Base-by-base conservation (phyloP, 169 alveolate species). In the Plasmodium knowlesi region DNA sequence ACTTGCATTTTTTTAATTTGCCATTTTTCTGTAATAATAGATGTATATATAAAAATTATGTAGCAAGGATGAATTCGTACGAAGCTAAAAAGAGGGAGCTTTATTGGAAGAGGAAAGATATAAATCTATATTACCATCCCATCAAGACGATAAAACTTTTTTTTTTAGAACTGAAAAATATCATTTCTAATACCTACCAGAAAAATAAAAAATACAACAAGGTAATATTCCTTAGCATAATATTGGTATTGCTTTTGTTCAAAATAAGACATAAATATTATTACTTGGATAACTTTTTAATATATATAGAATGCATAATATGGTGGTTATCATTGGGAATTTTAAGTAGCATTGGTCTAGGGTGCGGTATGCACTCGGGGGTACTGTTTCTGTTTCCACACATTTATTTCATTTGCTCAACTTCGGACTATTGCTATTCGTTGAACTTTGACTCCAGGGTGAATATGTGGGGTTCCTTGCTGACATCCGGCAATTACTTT, bases 311-410 rank as follows among this genome's bases (percentile, higher is more conserved):
- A 83, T 88, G 85, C 25, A 84, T 61, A 70, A 91, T 74, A 41
- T 96, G 97, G 98, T 96, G 98, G 98, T 72, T 96, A 28, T 94
- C 96, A 4, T 85, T 96, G 30, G 98, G 98, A 16, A 84, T 96
- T 57, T 83, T 96, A 46, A 92, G 97, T 70, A 94, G 97, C 34
- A 92, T 96, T 37, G 98, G 98, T 1, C 94, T 96, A 54, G 98
- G 98, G 34, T 94, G 96, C 79, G 98, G 98, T 46, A 95, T 96
- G 96, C 98, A 96, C 71, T 94, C 97, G 43, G 98, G 98, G 53
- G 94, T 96, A 28, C 71, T 96, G 71, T 96, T 96, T 92, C 80
- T 96, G 79, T 96, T 96, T 73, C 98, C 98, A 2, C 98, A 96
- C 67, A 83, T 96, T 9, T 96, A 95, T 93, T 93, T 95, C 50